Evolutionary conservation across 176 grass and related monocot species (phyloP), one percentile per base, ranked within the genome.

Genomic region (Luzula sylvatica): DNA sequence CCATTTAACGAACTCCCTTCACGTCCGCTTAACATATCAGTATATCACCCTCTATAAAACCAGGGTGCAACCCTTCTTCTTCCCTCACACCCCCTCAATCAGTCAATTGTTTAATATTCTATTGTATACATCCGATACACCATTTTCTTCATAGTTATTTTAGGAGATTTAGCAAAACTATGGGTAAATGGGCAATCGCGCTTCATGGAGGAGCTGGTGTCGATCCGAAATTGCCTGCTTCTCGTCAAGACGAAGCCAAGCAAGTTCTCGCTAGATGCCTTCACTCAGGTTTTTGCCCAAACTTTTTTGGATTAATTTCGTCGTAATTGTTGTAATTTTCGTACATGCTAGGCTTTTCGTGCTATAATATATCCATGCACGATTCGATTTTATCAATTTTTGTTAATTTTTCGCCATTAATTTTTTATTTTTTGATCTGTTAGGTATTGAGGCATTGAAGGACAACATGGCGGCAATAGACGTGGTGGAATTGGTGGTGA

Each of bases 201-300:
- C 75, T 98, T 65, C 92, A 98, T 51, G 85, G 92, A 11, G 92
- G 92, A 14, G 92, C 92, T 0, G 92, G 92, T 18, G 78, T 98
- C 9, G 92, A 98, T 68, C 92, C 85, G 3, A 82, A 80, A 32
- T 74, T 98, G 1, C 92, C 92, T 9, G 75, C 76, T 67, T 48
- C 71, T 3, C 15, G 69, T 0, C 92, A 83, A 68, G 92, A 90
- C 65, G 85, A 79, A 15, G 85, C 85, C 13, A 82, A 89, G 60
- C 71, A 64, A 11, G 75, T 98, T 8, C 72, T 98, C 24, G 66
- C 64, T 1, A 71, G 81, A 54, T 98, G 92, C 81, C 81, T 90
- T 11, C 68, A 82, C 35, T 17, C 56, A 0, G 92, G 47, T 51
- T 21, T 4, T 4, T 50, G 21, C 16, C 1, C 3, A 50, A 17